Percentiles rank a stretch among this genome's conserved stretches.
These are phyloP conservation scores for Lachnellula cervina DNA, from an alignment of 2,329 filamentous ascomycete species.

Conservation along the genomic window DNA sequence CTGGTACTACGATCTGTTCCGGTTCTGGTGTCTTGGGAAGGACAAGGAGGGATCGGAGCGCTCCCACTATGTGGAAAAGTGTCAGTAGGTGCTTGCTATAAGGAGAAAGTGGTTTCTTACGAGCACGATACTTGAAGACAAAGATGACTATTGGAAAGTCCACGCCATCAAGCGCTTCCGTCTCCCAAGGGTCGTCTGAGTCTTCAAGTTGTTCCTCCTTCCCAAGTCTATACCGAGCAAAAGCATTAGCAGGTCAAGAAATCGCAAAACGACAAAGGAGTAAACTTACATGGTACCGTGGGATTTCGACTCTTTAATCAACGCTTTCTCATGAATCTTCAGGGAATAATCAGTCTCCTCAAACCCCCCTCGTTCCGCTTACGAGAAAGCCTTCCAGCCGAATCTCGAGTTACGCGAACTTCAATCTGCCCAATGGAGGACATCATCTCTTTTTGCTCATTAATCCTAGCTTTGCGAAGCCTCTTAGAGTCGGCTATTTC, in stretches of 20 bases:
- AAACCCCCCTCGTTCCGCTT: background rate
- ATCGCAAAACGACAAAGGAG: background rate
- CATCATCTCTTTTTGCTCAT: background rate
- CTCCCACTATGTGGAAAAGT: constrained; percentile 7
- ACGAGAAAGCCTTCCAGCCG: background rate
- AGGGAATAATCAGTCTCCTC: background rate
- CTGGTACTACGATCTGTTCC: background rate
- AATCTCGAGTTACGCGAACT: background rate
- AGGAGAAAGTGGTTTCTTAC: background rate
- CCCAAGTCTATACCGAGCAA: background rate
- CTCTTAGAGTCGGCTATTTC: background rate
- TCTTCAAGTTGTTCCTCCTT: background rate
- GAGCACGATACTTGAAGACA: too few relatives aligned
- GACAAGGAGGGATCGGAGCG: constrained; percentile 19
- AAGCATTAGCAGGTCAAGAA: background rate
- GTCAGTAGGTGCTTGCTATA: background rate
- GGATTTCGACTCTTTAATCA: background rate
- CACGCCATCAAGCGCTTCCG: too few relatives aligned
- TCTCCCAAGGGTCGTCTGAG: too few relatives aligned
- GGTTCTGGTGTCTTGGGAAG: constrained; percentile 16
- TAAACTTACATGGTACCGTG: background rate
- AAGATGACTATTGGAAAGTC: too few relatives aligned
- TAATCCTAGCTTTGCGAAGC: background rate
- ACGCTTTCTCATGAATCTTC: background rate
- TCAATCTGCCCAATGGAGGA: background rate